Conservation (phyloP, 768 basidiomycete species). For the Agrocybe chaxingu region DNA sequence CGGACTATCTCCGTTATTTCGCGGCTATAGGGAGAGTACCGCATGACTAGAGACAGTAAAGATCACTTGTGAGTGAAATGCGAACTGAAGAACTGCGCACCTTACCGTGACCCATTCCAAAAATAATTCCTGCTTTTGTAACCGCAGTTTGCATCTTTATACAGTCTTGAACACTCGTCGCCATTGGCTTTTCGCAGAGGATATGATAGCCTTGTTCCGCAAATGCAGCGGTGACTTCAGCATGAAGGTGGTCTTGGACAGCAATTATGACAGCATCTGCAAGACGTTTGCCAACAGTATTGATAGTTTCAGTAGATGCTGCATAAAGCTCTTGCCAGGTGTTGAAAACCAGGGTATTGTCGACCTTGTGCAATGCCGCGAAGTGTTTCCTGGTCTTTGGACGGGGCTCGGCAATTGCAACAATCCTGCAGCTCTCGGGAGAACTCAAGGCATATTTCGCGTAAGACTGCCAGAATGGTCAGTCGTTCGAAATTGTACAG, state of each 20-base stretch:
- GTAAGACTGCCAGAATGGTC: conserved; percentile 45
- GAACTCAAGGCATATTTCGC: conserved; percentile 54
- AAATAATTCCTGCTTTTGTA: conserved; percentile 66
- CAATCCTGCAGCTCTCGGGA: conserved; percentile 69
- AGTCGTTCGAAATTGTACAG: not conserved
- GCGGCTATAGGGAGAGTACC: conserved; percentile 81
- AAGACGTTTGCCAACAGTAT: conserved; percentile 62
- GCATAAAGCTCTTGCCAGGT: conserved; percentile 69
- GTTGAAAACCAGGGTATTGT: conserved; percentile 65
- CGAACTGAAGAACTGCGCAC: conserved; percentile 11
- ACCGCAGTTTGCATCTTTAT: conserved; percentile 72
- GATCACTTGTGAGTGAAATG: not conserved
- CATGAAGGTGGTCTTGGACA: conserved; percentile 80
- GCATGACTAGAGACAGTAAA: conserved; percentile 52
- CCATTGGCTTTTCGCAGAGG: conserved; percentile 93
- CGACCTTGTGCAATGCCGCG: conserved; percentile 53
- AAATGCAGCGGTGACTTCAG: conserved; percentile 71
- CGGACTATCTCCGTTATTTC: conserved; percentile 68
- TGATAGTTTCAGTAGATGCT: conserved; percentile 65
- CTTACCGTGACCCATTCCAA: conserved; percentile 84
- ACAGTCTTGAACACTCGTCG: conserved; percentile 69
- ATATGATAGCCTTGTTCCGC: conserved; percentile 83
- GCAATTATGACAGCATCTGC: conserved; percentile 82
- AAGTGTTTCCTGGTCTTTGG: conserved; percentile 59
- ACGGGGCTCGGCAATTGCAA: conserved; percentile 85